A percentile compares a stretch with the other conserved stretches of the same genome.
These are phyloP conservation scores for Botrytis pseudocinerea DNA, from an alignment of 2,329 filamentous ascomycete species.

Conservation along the genomic window DNA sequence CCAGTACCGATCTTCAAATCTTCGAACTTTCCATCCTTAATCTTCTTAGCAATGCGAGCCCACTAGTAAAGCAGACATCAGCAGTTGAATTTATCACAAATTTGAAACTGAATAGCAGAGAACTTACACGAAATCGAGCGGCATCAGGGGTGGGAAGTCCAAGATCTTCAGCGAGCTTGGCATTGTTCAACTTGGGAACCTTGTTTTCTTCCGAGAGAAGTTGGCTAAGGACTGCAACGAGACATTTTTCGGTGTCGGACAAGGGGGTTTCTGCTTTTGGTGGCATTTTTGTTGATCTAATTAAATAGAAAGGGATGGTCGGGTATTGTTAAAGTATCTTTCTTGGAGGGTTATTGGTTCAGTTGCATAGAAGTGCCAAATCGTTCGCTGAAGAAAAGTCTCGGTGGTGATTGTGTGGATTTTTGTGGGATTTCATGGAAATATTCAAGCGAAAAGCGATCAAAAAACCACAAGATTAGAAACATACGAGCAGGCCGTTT, in stretches of 20 bases:
- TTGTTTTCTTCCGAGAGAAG: background rate
- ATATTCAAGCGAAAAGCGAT: background rate
- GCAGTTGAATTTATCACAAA: background rate
- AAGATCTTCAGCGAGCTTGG: background rate
- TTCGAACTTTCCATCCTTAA: background rate
- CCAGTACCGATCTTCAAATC: background rate
- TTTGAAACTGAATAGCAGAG: background rate
- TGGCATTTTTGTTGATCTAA: background rate
- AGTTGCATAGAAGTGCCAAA: background rate
- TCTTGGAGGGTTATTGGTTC: background rate
- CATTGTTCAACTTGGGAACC: background rate
- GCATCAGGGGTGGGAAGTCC: background rate
- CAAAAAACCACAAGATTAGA: no score
- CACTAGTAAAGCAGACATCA: background rate
- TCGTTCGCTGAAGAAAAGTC: background rate
- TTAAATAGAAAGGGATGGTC: background rate
- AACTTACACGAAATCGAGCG: background rate
- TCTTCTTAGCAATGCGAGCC: background rate
- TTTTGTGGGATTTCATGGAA: background rate
- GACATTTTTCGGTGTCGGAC: background rate
- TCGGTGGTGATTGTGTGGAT: background rate
- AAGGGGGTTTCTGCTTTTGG: background rate
- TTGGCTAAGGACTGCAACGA: background rate
- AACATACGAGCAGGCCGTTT: background rate
- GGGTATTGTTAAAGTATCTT: background rate